Base-by-base conservation (phyloP, 1,139 yeast genomes). In the Spathaspora jeffriesii region DNA sequence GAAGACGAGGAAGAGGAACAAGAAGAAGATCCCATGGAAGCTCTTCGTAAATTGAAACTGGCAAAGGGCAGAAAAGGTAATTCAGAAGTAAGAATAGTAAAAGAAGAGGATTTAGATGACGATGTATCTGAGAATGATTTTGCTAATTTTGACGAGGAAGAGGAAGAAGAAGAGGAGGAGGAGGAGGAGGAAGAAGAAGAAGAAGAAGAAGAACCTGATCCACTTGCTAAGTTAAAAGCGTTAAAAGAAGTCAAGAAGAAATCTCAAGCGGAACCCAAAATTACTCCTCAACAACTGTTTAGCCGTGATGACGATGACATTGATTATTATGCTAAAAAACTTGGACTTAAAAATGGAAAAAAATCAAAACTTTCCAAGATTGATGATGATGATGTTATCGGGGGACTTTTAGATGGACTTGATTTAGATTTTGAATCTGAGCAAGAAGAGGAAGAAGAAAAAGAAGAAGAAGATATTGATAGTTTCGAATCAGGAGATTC, bases 271-370 rank as follows among this genome's bases (percentile, higher is more conserved):
- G 51, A 43, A 38, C 22, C 43, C 25, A 48, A 32, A 21, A 34
- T 73, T 22, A 58, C 76, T 2, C 68, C 74, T 2, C 70, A 68
- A 11, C 80, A 79, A 22, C 65, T 76, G 31, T 64, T 79, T 58
- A 71, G 71, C 44, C 75, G 78, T 52, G 96, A 89, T 57, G 95
- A 89, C 48, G 83, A 82, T 45, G 96, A 92, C 42, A 83, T 90
- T 67, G 83, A 79, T 22, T 90, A 84, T 60, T 92, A 90, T 61
- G 93, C 97, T 4, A 87, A 86, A 53, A 85, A 87, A 56, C 73
- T 92, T 17, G 96, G 96, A 1, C 63, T 87, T 55, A 88, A 85
- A 57, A 70, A 76, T 17, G 80, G 79, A 3, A 76, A 70, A 47
- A 65, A 65, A 11, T 52, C 70, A 5, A 71, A 67, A 46, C 68